Evolutionary conservation across 2,329 filamentous ascomycete genomes (phyloP).

Genomic region (Talaromyces sp.): DNA sequence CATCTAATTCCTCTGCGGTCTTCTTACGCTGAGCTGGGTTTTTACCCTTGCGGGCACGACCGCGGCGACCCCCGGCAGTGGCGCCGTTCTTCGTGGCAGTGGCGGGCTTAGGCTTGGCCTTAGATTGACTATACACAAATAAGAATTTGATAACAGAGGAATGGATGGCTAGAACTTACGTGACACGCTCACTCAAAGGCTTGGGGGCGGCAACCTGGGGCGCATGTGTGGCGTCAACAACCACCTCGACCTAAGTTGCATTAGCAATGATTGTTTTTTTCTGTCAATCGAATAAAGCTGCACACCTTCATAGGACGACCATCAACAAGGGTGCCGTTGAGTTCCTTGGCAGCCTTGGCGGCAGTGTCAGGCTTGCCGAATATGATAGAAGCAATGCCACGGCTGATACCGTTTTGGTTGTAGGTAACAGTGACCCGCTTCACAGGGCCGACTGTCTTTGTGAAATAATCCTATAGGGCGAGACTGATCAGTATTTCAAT

Average conservation of each 20-base stretch:
- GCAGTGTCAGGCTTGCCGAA: slow-evolving; percentile 79
- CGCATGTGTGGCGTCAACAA: slow-evolving; percentile 71
- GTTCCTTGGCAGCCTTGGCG: slow-evolving; percentile 71
- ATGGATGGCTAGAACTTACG: slow-evolving; percentile 44
- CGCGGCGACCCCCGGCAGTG: slow-evolving; percentile 43
- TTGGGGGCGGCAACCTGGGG: slow-evolving; percentile 64
- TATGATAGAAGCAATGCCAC: slow-evolving; percentile 83
- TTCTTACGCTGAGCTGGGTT: slow-evolving; percentile 69
- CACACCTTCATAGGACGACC: slow-evolving; percentile 81
- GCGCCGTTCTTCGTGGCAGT: slow-evolving; percentile 63
- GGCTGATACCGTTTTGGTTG: slow-evolving; percentile 84
- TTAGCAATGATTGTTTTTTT: slow-evolving; percentile 7
- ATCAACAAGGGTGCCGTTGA: slow-evolving; percentile 89
- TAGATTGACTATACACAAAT: slow-evolving; percentile 48
- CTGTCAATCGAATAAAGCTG: slow-evolving; percentile 14
- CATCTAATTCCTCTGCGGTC: slow-evolving; percentile 91
- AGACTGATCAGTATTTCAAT: slow-evolving; percentile 43
- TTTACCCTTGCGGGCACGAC: slow-evolving; percentile 50
- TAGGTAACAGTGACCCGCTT: slow-evolving; percentile 90
- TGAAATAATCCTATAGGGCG: slow-evolving; percentile 87
- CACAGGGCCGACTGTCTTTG: slow-evolving; percentile 78
- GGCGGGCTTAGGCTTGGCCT: slow-evolving; percentile 76
- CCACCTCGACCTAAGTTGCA: slow-evolving; percentile 69
- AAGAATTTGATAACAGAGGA: slow-evolving; percentile 13
- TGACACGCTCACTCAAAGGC: slow-evolving; percentile 77